Evolutionary conservation across 108 stramenopile species (phyloP), one percentile per base, ranked within the genome.

Genomic region (Thalassiosira profunda): DNA sequence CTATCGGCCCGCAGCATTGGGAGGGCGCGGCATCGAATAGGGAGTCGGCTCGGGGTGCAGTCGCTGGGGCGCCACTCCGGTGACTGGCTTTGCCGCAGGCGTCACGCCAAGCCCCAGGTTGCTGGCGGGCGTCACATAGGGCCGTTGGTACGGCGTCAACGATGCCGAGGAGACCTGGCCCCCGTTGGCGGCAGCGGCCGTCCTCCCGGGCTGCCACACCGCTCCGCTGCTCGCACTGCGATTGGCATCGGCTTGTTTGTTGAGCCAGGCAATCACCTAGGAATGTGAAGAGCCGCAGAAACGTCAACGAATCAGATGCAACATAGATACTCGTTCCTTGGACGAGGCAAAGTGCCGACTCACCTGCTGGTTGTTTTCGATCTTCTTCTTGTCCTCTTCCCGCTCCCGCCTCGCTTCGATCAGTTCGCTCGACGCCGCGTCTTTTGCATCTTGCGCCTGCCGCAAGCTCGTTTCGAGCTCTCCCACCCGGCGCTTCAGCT

Each of bases 331-430:
- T 23, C 3, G 5, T 18, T 15, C 5, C 36, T n/a, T 2, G 28
- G 15, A 8, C 43, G 2, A 17, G 28, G 20, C 33, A 47, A 46
- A 33, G 41, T 23, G 14, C 21, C 29, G 36, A 29, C 28, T 20
- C 15, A 81, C 80, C 70, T 82, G 80, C 24, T 82, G 76, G 41
- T 82, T 82, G 25, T 74, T 82, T 36, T 73, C 64, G 6, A 82
- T 40, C 30, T 67, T 66, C 28, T 53, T 66, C 23, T 57, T 26
- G n/a, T 67, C 61, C 4, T 77, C 76, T 33, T 60, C 55, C 21
- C 66, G 54, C 26, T 60, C 58, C 51, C 24, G 63, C 42, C 28
- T 65, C 17, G 63, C 34, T 18, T 34, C 70, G 38, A 38, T 37
- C 57, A 81, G 67, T 57, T 81, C 69, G 71, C 76, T 65, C 73